Conservation (phyloP, 2,329 filamentous ascomycete species). For the Pseudogymnoascus sp. region DNA sequence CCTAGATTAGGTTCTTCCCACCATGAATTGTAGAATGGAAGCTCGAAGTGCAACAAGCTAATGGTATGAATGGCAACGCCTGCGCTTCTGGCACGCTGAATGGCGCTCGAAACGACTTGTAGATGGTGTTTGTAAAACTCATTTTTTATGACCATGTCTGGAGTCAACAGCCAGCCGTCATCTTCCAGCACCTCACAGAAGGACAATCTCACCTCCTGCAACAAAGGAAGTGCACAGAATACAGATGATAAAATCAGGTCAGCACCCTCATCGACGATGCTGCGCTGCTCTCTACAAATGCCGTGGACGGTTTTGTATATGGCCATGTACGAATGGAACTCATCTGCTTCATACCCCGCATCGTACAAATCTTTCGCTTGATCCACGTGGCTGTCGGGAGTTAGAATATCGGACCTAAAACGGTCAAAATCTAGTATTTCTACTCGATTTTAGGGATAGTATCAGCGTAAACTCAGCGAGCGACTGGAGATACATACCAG, state of each 20-base stretch:
- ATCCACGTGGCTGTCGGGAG: conserved; percentile 12
- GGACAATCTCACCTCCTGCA: conserved; percentile 12
- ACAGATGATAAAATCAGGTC: conserved; percentile 12
- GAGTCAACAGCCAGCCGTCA: background rate
- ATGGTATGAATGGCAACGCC: conserved; percentile 13
- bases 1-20: conserved; percentile 12
- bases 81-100: conserved; percentile 6
- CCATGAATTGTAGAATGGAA: conserved; percentile 11
- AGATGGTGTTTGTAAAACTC: conserved; percentile 12
- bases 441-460: background rate
- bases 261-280: conserved; percentile 11
- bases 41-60: conserved; percentile 12
- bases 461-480: background rate
- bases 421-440: conserved; percentile 11
- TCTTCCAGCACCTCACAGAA: conserved; percentile 10
- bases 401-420: conserved; percentile 15
- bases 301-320: conserved; percentile 10
- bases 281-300: conserved; percentile 12
- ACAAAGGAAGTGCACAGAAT: conserved; percentile 11
- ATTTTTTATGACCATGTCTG: conserved; percentile 20
- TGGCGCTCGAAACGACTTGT: conserved; percentile 3
- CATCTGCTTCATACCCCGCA: conserved; percentile 9
- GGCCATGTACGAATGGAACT: conserved; percentile 11
- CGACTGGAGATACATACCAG: background rate
- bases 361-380: conserved; percentile 14